A percentile compares a stretch with the other conserved stretches of the same genome.
Evolutionary conservation across 2,329 filamentous ascomycete genomes (phyloP).

Genomic region (Apiospora hydei): DNA sequence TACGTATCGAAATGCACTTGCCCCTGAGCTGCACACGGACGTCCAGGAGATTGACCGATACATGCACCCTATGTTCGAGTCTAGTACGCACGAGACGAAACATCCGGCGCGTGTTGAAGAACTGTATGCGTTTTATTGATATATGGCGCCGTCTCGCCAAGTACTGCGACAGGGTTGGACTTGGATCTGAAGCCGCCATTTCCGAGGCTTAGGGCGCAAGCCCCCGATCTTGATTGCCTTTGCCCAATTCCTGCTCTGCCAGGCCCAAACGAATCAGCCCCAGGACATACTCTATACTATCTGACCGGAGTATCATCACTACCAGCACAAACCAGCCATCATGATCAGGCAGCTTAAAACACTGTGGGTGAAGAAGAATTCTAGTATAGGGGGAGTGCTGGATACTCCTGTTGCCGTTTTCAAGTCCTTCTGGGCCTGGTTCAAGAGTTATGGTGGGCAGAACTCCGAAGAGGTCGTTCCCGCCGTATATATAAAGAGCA

Average conservation of each 20-base stretch:
- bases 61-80: constrained; percentile 31
- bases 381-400: constrained; percentile 32
- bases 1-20: constrained; percentile 32
- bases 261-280: constrained; percentile 30
- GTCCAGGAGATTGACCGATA: constrained; percentile 32
- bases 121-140: constrained; percentile 33
- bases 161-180: constrained; percentile 31
- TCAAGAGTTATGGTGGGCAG: constrained; percentile 32
- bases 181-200: constrained; percentile 26
- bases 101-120: constrained; percentile 33
- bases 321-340: constrained; percentile 29
- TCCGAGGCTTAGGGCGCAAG: constrained; percentile 34
- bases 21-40: constrained; percentile 31
- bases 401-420: constrained; percentile 32
- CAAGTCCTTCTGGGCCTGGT: constrained; percentile 33
- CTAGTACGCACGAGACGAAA: constrained; percentile 31
- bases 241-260: constrained; percentile 32
- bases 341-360: constrained; percentile 32
- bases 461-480: constrained; percentile 30
- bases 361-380: constrained; percentile 32
- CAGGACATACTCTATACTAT: constrained; percentile 33
- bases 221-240: constrained; percentile 32
- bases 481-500: too few species aligned
- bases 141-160: constrained; percentile 34
- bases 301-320: constrained; percentile 33